phyloP scores from a whole-genome alignment of 768 basidiomycete genomes.

The Hypholoma fasciculare region DNA sequence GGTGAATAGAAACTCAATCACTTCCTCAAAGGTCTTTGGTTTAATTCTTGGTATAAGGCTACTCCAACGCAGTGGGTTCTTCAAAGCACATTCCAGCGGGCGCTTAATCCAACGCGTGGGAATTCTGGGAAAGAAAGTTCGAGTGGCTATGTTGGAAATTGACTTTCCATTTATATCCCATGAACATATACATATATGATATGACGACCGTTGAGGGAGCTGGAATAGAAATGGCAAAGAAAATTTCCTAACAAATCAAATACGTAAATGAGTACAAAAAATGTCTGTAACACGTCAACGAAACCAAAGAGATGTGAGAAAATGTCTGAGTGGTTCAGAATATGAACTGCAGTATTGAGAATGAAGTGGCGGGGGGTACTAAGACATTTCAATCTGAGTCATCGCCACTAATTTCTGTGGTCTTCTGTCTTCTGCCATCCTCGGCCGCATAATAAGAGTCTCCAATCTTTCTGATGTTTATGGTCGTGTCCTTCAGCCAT shows the following conservation, averaged over 20 bases:
- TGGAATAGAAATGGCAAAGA: too few relatives aligned
- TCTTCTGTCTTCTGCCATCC: neutral
- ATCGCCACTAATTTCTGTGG: neutral
- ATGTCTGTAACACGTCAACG: neutral
- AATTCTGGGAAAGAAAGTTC: neutral
- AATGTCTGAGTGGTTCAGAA: neutral
- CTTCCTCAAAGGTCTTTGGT: too few relatives aligned
- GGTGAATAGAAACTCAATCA: too few relatives aligned
- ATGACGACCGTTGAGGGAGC: neutral
- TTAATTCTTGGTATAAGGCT: neutral
- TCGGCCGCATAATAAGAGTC: constrained; percentile 14
- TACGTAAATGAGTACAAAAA: too few relatives aligned
- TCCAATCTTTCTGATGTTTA: constrained; percentile 16
- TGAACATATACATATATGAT: too few relatives aligned
- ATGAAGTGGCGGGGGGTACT: too few relatives aligned
- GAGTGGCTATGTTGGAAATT: neutral
- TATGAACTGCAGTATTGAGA: neutral
- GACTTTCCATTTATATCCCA: constrained; percentile 3
- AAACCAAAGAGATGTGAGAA: neutral
- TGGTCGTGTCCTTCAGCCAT: constrained; percentile 22
- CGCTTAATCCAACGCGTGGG: constrained; percentile 5
- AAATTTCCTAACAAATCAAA: too few relatives aligned
- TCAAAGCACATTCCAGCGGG: neutral
- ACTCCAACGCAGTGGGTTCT: neutral
- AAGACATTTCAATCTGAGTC: neutral